Evolutionary conservation across 2,329 filamentous ascomycete species (phyloP).

Genomic region (Colletotrichum sp.): DNA sequence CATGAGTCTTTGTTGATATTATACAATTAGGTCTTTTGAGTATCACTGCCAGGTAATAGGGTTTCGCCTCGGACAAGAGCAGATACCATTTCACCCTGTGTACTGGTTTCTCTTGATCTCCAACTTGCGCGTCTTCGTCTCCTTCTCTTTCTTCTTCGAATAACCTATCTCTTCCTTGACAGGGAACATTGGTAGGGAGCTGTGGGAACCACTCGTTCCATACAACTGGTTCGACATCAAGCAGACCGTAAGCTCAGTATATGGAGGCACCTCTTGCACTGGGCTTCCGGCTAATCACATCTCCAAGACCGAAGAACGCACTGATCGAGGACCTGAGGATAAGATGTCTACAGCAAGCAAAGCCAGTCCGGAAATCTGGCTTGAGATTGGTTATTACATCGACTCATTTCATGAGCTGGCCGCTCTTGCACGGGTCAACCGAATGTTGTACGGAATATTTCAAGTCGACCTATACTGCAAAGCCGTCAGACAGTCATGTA

Average conservation of each 20-base stretch:
- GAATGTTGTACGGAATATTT: not conserved
- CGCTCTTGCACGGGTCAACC: not conserved
- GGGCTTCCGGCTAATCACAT: not conserved
- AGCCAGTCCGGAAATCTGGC: not conserved
- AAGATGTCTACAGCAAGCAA: rapidly evolving
- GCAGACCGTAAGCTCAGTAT: not conserved
- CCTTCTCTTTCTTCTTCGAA: not conserved
- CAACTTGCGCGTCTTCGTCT: not conserved
- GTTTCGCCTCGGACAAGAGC: not conserved
- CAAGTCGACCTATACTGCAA: not conserved
- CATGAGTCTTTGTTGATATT: not conserved
- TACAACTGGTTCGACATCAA: not conserved
- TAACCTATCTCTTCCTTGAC: rapidly evolving
- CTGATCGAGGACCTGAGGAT: not conserved
- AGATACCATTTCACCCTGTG: not conserved
- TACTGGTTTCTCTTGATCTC: not conserved
- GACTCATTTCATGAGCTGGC: not conserved
- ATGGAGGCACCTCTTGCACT: rapidly evolving
- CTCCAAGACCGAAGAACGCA: not conserved
- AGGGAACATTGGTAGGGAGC: not conserved
- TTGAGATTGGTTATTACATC: not conserved
- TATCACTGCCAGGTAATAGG: not conserved
- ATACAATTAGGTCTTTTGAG: not conserved
- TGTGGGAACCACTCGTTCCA: not conserved
- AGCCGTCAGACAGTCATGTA: not conserved